Evolutionary conservation across 306 rosid genomes (phyloP), one percentile per base, ranked within the genome.

Genomic region (Boehmeria nivea): DNA sequence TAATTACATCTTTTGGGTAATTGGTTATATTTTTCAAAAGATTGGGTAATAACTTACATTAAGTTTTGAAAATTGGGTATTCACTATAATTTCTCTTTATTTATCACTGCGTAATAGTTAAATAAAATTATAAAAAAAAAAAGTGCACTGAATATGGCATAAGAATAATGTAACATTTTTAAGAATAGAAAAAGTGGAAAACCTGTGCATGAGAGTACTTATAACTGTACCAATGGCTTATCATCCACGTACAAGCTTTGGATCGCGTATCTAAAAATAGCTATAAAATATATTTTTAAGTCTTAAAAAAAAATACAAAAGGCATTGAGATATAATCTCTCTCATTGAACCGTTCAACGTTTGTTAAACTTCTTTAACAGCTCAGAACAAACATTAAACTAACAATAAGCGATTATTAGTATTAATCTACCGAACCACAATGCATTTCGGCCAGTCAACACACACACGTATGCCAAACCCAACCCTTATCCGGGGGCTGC

Each of bases 221-320:
- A 61, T 61, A 65, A 63, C 54, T 36, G 61, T 22, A 65, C 2
- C 45, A 1, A 64, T 57, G 61, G 44, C 45, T 15, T 31, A 46
- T 34, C 40, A 59, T 47, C 54, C 14, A 59, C 76, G 34, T 38
- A 57, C 72, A 68, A 50, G 58, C 71, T 61, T 63, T 3, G 65
- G 86, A 88, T 84, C 79, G 63, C 78, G 80, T 63, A 79, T 84
- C 87, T 51, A 28, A 20, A 43, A 55, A 74, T 63, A 61, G 57
- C 61, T 56, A 23, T 64, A 76, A 57, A 68, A 18, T 75, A 3
- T 40, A 57, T 28, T 71, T 6, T 12, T 19, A 11, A 44, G 17
- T 13, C n/a, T 18, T 39, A 2, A 48, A 48, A 2, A 20, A 49
- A 22, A 49, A 23, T 19, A 6, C 11, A 14, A 43, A 17, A 37